Conservation (phyloP, 1,139 yeast species). For the Hansenula anomala region DNA sequence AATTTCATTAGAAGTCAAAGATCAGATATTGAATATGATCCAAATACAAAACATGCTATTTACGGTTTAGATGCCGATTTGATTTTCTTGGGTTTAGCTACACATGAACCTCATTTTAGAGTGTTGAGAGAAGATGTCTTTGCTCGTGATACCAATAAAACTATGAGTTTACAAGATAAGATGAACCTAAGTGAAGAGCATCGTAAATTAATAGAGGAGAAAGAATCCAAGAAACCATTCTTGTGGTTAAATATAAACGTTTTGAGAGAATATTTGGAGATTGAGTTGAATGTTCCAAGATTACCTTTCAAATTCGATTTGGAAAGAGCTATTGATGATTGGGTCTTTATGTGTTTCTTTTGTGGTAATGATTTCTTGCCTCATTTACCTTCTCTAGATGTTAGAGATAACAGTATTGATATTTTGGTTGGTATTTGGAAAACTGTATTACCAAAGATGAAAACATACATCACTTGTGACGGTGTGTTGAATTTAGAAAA, state of each 20-base stretch:
- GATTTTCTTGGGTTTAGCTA: conserved; percentile 90
- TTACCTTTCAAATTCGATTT: conserved; percentile 74
- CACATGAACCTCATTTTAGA: conserved; percentile 95
- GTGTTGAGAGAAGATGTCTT: conserved; percentile 95
- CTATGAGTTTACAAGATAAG: conserved; percentile 42
- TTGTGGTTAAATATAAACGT: conserved; percentile 91
- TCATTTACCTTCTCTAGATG: conserved; percentile 91
- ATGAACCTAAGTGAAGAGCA: conserved; percentile 59
- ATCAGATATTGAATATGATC: conserved; percentile 78
- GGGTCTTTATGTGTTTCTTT: conserved; percentile 98
- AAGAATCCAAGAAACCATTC: conserved; percentile 76
- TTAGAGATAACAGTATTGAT: conserved; percentile 91
- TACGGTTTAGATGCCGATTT: conserved; percentile 98
- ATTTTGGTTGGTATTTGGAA: conserved; percentile 82
- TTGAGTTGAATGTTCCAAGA: conserved; percentile 71
- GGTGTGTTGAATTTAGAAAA: conserved; percentile 73
- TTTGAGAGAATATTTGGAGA: conserved; percentile 79
- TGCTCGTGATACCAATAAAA: conserved; percentile 60
- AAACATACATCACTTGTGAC: conserved; percentile 83
- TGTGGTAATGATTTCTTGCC: conserved; percentile 99
- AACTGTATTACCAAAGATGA: conserved; percentile 55
- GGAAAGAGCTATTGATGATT: conserved; percentile 96
- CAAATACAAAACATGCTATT: conserved; percentile 88
- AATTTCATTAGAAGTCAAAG: conserved; percentile 83
- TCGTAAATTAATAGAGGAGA: conserved; percentile 44